Base-by-base conservation (phyloP, 148 eudicot species). In the Amaranthus palmeri region DNA sequence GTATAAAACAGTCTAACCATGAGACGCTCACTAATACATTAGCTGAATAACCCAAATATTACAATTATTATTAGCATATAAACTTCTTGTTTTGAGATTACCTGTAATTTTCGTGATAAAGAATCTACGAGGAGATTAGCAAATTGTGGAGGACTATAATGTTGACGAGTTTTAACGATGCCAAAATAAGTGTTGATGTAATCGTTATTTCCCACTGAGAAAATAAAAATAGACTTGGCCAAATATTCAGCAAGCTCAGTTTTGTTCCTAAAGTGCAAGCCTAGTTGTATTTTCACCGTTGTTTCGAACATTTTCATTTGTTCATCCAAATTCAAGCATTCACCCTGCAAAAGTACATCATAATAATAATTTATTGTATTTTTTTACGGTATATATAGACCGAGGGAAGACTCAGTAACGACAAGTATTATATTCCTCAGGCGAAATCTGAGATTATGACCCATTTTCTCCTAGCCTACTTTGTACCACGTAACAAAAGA, bases 201-300 rank as follows among this genome's bases (percentile, higher is more conserved):
- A 64, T 88, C 88, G 55, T 88, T 88, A 78, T 76, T 88, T 14
- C 91, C 91, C 4, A 72, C 81, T 0, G 87, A 81, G 12, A 88
- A 46, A 2, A 83, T 43, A 56, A 76, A 82, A 17, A 85, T 63
- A 12, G 91, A 83, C 69, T 77, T 78, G 10, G 89, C 73, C 69
- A 90, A 73, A 59, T 82, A 71, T 25, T 75, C 54, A 1, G 76
- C 69, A n/a, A 86, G 58, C 53, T 72, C 56, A 25, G 50, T 25
- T 8, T 17, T 0, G 62, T n/a, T 65, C 48, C 62, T 44, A 3
- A 66, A 72, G 4, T 68, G 61, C n/a, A 42, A 58, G 1, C 57
- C 71, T 71, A 91, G 50, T 7, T 78, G 68, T 7, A n/a, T 6
- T 36, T 85, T 45, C 10, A 91, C 79, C 49, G 88, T 87, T 25